phyloP scores from a whole-genome alignment of 257 asterid species.

The Euphrasia confusa region DNA sequence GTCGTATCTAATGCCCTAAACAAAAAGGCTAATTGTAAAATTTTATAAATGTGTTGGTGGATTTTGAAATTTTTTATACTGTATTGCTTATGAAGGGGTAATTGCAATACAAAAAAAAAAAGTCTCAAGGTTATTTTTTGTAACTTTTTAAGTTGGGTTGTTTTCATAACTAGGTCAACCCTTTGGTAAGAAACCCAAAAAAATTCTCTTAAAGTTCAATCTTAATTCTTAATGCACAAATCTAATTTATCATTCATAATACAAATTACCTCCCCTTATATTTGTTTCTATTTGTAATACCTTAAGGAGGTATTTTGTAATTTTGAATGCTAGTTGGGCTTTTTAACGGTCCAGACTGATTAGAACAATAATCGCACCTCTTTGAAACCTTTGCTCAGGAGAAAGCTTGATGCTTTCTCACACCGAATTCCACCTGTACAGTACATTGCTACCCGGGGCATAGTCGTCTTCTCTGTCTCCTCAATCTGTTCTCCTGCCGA shows the following conservation, averaged over 20 bases:
- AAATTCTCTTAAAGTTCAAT: neutral
- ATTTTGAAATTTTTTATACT: neutral
- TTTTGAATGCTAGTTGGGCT: neutral
- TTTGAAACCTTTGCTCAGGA: slow-evolving; percentile 75
- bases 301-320: neutral
- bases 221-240: too few species aligned
- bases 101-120: neutral
- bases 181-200: neutral
- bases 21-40: too few species aligned
- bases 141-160: too few species aligned
- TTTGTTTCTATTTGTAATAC: neutral
- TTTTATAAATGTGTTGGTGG: neutral
- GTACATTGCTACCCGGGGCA: slow-evolving; percentile 92
- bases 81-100: neutral
- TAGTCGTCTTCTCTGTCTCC: slow-evolving; percentile 40
- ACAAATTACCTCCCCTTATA: neutral
- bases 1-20: neutral
- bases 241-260: neutral
- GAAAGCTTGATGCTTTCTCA: slow-evolving; percentile 96
- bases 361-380: slow-evolving; percentile 49
- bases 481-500: slow-evolving; percentile 30
- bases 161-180: too few species aligned
- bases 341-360: neutral
- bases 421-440: slow-evolving; percentile 99
- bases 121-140: too few species aligned